Base-by-base conservation (phyloP, 495 filamentous ascomycete species). In the Cudoniella acicularis region DNA sequence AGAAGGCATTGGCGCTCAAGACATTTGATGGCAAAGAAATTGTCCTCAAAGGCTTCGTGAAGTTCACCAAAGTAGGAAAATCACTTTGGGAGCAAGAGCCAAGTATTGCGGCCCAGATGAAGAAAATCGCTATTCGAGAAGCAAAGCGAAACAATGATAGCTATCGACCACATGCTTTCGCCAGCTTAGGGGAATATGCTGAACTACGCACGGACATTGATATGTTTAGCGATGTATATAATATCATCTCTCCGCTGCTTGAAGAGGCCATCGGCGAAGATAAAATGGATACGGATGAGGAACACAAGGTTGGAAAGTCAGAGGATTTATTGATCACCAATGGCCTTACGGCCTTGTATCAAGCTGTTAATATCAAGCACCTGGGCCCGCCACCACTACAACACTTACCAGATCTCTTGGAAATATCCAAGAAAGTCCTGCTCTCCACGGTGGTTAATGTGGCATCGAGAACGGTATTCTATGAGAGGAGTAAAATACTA, bases 1-100 rank as follows among this genome's bases (percentile, higher is more conserved):
- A 96, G 45, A 88, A 86, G 65, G 85, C 91, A 1, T 67, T 96
- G 52, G 77, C 81, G 16, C 87, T 95, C 20, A 97, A 95, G 73
- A 96, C 91, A 3, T 98, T 96, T 82, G 85, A 89, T 10, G 91
- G 91, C 9, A 98, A 98, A 72, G 94, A 97, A 70, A 86, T 83
- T 56, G 84, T 98, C 49, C 75, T 98, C n/a, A 79, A 84, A 56
- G 87, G 89, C n/a, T 87, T 96, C 69, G 86, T 90, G 11, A 83
- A 82, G 56, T 92, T 96, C 63, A 83, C 85, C 1, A 75, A 80
- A 50, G 82, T 86, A 53, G 80, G 76, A 11, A 80, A 77, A 65
- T 74, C 67, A 13, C 65, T 89, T 21, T 91, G 89, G 82, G 66
- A 69, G 30, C 70, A 66, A 11, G 78, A 86, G 30, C 61, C 70